A percentile compares a stretch with the other conserved stretches of the same genome.
Conservation (phyloP, 441 rosid species). For the Populus hybrid region DNA sequence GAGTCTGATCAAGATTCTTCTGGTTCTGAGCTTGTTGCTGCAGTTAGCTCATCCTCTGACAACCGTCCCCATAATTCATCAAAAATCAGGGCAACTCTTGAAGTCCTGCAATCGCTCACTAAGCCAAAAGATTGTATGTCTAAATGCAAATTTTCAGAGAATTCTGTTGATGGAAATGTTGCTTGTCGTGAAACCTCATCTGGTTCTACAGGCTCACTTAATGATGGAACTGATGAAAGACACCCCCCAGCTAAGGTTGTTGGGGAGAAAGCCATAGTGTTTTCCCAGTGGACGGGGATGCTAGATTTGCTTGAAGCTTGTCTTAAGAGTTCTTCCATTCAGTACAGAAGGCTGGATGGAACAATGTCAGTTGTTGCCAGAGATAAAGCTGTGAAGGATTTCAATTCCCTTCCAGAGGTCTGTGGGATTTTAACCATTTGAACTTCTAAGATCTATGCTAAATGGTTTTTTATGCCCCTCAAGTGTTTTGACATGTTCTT, state of each 20-base stretch:
- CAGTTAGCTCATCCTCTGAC: conserved; percentile 26
- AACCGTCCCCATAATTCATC: conserved; percentile 46
- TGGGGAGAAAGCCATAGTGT: conserved; percentile 82
- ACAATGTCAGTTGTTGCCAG: conserved; percentile 85
- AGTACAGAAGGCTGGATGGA: conserved; percentile 90
- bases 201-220: conserved; percentile 17
- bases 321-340: conserved; percentile 60
- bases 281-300: conserved; percentile 97
- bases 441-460: neutral
- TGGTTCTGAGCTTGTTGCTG: conserved; percentile 34
- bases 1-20: conserved; percentile 32
- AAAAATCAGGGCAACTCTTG: conserved; percentile 82
- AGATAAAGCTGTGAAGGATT: conserved; percentile 91
- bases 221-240: conserved; percentile 19
- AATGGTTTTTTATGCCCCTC: neutral
- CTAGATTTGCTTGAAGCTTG: conserved; percentile 77
- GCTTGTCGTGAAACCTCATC: conserved; percentile 26
- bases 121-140: conserved; percentile 34
- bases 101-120: conserved; percentile 63
- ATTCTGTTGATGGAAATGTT: conserved; percentile 21
- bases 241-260: conserved; percentile 28
- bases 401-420: conserved; percentile 84
- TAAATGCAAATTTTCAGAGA: conserved; percentile 16
- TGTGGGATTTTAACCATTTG: conserved; percentile 14
- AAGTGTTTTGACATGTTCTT: neutral